phyloP scores from a whole-genome alignment of 176 grass and related monocot genomes.

The Aegilops longissima region DNA sequence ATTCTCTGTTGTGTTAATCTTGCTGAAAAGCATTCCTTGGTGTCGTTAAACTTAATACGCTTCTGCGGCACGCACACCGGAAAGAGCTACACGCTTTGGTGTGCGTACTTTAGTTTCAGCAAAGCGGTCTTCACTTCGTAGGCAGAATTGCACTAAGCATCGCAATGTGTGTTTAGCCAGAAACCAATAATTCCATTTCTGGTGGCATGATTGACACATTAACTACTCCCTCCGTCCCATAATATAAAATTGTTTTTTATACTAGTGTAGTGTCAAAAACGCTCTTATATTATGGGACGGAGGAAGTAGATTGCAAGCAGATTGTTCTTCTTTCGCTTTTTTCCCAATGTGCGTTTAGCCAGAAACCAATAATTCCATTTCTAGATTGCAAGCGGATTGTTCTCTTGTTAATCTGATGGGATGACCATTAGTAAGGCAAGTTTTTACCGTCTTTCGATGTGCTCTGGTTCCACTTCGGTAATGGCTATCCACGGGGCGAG shows the following conservation, averaged over 20 bases:
- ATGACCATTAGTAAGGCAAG: too few relatives aligned
- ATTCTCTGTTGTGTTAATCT: neutral
- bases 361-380: neutral
- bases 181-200: neutral
- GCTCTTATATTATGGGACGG: too few relatives aligned
- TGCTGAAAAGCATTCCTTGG: neutral
- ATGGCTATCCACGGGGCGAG: constrained; percentile 3
- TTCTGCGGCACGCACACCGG: neutral
- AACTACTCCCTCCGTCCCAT: too few relatives aligned
- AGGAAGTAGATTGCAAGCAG: too few relatives aligned
- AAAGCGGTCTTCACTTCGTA: neutral
- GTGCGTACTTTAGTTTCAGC: too few relatives aligned
- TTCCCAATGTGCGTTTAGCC: neutral
- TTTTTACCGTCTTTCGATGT: neutral
- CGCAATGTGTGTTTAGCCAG: neutral
- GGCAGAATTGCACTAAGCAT: neutral
- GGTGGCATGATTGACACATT: neutral
- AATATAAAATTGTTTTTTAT: too few relatives aligned
- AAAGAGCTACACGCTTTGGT: neutral
- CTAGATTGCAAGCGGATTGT: neutral
- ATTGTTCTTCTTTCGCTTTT: too few relatives aligned
- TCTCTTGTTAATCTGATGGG: neutral
- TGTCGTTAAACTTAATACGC: neutral
- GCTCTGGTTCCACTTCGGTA: neutral
- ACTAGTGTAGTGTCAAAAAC: too few relatives aligned